Conservation (phyloP, 2,329 filamentous ascomycete genomes). For the Zasmidium angulare region DNA sequence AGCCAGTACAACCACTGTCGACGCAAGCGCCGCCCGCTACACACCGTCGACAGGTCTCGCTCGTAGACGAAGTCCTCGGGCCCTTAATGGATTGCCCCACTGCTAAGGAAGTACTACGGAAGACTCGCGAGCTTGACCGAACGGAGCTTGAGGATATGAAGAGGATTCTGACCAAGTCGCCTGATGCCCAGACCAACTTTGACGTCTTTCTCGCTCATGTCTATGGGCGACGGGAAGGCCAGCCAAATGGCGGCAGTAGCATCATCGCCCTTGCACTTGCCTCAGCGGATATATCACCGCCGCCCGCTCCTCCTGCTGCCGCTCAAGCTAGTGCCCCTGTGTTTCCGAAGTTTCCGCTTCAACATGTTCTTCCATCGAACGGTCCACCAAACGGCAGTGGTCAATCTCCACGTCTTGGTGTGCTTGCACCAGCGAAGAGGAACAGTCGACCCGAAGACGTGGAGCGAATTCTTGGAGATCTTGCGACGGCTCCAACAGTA, state of each 20-base stretch:
- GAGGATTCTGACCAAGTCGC: neutral
- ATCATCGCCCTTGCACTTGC: neutral
- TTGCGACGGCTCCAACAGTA: neutral
- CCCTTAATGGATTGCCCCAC: neutral
- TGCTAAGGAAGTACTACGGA: neutral
- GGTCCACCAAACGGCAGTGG: neutral
- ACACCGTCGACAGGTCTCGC: neutral
- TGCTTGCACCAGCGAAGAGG: neutral
- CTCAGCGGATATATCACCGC: neutral
- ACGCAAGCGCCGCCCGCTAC: neutral
- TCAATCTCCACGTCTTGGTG: neutral
- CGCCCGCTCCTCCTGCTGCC: neutral
- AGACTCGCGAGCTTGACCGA: neutral
- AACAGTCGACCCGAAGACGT: neutral
- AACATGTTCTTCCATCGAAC: neutral
- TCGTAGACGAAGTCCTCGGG: neutral
- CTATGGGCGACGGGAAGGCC: neutral
- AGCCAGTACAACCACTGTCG: neutral
- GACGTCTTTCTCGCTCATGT: neutral
- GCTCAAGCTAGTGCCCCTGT: neutral
- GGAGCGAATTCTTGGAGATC: neutral
- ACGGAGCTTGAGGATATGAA: neutral
- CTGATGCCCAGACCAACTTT: neutral
- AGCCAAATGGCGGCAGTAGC: neutral
- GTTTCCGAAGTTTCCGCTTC: neutral